Conservation (phyloP, 2,329 filamentous ascomycete species). For the Fusarium veterinarium region DNA sequence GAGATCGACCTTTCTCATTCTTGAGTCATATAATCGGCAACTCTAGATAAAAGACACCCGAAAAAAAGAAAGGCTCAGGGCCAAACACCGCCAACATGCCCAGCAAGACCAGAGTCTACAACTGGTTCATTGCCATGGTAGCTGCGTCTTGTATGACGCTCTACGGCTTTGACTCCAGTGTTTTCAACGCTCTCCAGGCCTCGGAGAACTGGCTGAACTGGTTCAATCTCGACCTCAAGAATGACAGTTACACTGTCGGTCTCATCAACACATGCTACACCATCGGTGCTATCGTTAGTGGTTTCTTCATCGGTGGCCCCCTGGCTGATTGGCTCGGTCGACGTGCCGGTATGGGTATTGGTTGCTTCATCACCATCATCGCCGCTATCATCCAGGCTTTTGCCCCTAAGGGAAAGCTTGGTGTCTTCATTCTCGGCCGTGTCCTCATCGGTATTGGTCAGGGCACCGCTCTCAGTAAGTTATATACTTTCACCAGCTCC, state of each 20-base stretch:
- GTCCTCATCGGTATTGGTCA: constrained; percentile 77
- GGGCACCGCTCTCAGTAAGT: constrained; percentile 68
- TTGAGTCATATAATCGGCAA: background rate
- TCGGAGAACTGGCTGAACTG: constrained; percentile 74
- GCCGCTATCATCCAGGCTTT: constrained; percentile 78
- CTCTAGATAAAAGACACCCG: background rate
- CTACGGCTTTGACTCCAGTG: constrained; percentile 79
- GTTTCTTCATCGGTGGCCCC: constrained; percentile 76
- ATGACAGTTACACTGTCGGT: constrained; percentile 58
- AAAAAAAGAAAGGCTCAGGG: background rate
- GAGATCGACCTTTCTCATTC: background rate
- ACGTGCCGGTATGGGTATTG: constrained; percentile 72
- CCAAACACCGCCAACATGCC: constrained; percentile 49
- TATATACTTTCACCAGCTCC: background rate
- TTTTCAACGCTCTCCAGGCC: constrained; percentile 78
- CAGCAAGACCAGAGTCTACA: constrained; percentile 48
- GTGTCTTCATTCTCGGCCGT: constrained; percentile 75
- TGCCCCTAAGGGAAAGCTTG: constrained; percentile 68
- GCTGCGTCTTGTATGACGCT: constrained; percentile 80
- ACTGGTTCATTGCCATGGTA: constrained; percentile 71
- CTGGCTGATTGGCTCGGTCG: constrained; percentile 70
- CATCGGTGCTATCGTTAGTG: constrained; percentile 75
- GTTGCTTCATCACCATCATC: constrained; percentile 73
- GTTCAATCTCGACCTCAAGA: constrained; percentile 63
- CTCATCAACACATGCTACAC: constrained; percentile 76